Evolutionary conservation across 2,329 filamentous ascomycete species (phyloP).

Genomic region (Exophiala calicioides): DNA sequence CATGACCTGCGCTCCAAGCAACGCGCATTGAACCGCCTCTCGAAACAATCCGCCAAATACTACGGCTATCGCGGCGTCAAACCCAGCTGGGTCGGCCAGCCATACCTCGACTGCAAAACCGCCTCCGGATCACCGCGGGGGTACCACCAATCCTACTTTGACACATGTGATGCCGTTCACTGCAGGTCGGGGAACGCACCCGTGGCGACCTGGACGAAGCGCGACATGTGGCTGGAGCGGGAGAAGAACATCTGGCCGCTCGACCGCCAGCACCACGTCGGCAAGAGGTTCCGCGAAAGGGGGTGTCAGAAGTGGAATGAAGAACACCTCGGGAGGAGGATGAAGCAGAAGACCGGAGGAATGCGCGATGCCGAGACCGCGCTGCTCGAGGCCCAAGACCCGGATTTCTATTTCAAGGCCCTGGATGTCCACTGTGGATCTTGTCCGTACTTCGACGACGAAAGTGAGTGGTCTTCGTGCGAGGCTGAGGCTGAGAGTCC

Average conservation of each 20-base stretch:
- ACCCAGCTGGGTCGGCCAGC: constrained; percentile 22
- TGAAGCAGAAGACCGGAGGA: constrained; percentile 4
- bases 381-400: neutral
- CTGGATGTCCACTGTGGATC: too few species aligned
- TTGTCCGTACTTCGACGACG: neutral
- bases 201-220: constrained; percentile 17
- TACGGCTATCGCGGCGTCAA: constrained; percentile 26
- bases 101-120: constrained; percentile 2
- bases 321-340: constrained; percentile 3
- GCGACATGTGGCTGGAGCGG: constrained; percentile 22
- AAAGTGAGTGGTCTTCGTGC: neutral
- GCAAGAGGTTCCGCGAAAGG: constrained; percentile 21
- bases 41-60: constrained; percentile 26
- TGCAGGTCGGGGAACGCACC: neutral
- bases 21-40: constrained; percentile 11
- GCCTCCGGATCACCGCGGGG: neutral
- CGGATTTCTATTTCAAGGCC: neutral
- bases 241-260: constrained; percentile 17
- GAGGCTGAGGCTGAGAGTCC: neutral
- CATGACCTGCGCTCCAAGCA: constrained; percentile 19
- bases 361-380: neutral
- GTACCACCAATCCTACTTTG: neutral
- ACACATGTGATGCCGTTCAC: constrained; percentile 4
- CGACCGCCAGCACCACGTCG: constrained; percentile 17
- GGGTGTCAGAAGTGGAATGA: constrained; percentile 1